Conservation (phyloP, 1,284 basidiomycete species). For the Kwoniella shivajii region DNA sequence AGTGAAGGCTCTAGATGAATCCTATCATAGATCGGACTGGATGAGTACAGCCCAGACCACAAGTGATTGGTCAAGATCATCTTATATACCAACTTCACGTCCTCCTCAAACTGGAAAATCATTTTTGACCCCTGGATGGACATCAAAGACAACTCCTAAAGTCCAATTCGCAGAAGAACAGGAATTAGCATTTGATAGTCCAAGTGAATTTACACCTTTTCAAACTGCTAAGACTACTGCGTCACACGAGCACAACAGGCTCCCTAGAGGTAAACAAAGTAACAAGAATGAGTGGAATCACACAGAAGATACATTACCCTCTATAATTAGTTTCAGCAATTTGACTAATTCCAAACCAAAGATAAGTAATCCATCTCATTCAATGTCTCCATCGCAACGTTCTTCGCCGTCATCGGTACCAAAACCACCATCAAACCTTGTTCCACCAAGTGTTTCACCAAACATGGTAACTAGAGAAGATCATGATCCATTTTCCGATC, state of each 20-base stretch:
- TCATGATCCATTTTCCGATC: slow-evolving; percentile 2
- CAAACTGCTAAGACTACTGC: not conserved
- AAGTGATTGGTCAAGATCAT: not conserved
- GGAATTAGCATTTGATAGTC: slow-evolving; percentile 9
- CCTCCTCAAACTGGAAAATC: not conserved
- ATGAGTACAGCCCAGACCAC: not conserved
- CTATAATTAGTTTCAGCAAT: slow-evolving; percentile 24
- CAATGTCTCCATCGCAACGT: not conserved
- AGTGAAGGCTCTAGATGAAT: not conserved
- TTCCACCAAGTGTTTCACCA: no score
- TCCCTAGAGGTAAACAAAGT: no score
- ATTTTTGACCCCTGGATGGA: not conserved
- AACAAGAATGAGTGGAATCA: not conserved
- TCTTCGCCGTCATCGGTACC: no score
- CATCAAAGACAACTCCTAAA: not conserved
- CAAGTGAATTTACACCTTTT: slow-evolving; percentile 12
- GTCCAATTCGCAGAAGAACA: slow-evolving; percentile 15
- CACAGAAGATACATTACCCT: slow-evolving; percentile 21
- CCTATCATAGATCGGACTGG: not conserved
- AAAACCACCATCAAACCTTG: no score
- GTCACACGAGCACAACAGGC: not conserved
- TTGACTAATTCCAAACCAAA: not conserved
- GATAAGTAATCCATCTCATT: not conserved
- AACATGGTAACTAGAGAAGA: no score
- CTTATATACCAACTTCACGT: not conserved